Evolutionary conservation across 2,329 filamentous ascomycete genomes (phyloP), one percentile per base, ranked within the genome.

Genomic region (Diaporthe vexans): DNA sequence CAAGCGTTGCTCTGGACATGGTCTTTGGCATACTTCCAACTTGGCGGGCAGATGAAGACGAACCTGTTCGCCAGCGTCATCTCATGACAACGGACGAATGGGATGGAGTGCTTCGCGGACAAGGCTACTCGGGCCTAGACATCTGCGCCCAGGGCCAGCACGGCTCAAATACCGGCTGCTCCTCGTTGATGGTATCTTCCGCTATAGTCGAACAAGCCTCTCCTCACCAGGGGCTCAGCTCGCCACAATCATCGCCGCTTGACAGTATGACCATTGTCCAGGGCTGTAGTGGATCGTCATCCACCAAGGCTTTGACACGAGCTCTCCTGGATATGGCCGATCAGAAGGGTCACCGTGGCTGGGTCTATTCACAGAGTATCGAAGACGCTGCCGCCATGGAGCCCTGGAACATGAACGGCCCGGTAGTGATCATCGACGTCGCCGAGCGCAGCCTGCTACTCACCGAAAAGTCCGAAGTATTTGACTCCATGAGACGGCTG

Each of bases 1-100:
- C 37, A 5, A 57, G 29, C 5, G 69, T 72, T 6, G 69, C 37
- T 19, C 3, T 65, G 9, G 37, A 58, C 37, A 37, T 72, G 19
- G 78, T 84, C 76, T 84, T 85, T 54, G 83, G 83, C 3, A 76
- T 78, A 4, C 77, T 84, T 21, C 76, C 81, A 1, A 81, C 81
- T 15, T 72, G 69, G 69, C 33, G 69, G 26, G 56, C 69, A 2
- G 24, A 26, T 51, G 57, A 46, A 37, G 69, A 72, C 2, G 56
- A 59, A 24, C 69, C 54, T 21, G 37, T n/a, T 24, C 43, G 59
- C 2, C 59, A 65, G 13, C 37, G 37, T n/a, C 56, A 24, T 26
- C 40, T 59, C 1, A 8, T 52, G 24, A 33, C n/a, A 17, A 65
- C 52, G 26, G 29, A 24, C 24, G 48, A 54, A 24, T 73, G 71